These are phyloP conservation scores for Myrica gale DNA, from an alignment of 306 rosid species.

Conservation along the genomic window DNA sequence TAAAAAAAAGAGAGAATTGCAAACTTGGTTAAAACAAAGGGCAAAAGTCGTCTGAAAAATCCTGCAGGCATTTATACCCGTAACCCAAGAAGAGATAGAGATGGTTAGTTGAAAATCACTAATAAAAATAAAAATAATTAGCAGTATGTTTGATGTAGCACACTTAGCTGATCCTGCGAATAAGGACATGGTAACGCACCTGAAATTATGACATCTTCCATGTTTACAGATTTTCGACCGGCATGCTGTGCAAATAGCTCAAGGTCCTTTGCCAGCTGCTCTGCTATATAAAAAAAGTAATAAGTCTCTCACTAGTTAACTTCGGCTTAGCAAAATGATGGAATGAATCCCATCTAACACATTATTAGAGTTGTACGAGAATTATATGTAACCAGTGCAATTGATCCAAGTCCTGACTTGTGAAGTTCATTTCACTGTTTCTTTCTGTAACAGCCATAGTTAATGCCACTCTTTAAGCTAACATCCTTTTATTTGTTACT, in stretches of 20 bases:
- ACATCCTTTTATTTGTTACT: neutral
- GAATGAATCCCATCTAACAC: neutral
- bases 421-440: neutral
- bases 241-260: slow-evolving; percentile 84
- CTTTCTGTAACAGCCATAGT: neutral
- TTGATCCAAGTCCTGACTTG: neutral
- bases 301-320: neutral
- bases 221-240: slow-evolving; percentile 70
- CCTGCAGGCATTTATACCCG: neutral
- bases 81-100: neutral
- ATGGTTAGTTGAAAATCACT: neutral
- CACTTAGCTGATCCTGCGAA: neutral
- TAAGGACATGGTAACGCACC: slow-evolving; percentile 42
- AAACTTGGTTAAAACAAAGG: neutral
- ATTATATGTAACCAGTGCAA: neutral
- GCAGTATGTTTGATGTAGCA: neutral
- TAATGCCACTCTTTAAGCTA: slow-evolving; percentile 4
- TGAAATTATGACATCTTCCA: slow-evolving; percentile 84
- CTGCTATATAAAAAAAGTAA: slow-evolving; percentile 40
- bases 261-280: slow-evolving; percentile 76
- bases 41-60: neutral
- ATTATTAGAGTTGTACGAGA: neutral
- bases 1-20: neutral
- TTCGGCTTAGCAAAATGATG: neutral
- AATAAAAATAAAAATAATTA: neutral